A percentile compares a stretch with the other conserved stretches of the same genome.
phyloP scores from a whole-genome alignment of 305 asterid species.

The Solanum chacoense region DNA sequence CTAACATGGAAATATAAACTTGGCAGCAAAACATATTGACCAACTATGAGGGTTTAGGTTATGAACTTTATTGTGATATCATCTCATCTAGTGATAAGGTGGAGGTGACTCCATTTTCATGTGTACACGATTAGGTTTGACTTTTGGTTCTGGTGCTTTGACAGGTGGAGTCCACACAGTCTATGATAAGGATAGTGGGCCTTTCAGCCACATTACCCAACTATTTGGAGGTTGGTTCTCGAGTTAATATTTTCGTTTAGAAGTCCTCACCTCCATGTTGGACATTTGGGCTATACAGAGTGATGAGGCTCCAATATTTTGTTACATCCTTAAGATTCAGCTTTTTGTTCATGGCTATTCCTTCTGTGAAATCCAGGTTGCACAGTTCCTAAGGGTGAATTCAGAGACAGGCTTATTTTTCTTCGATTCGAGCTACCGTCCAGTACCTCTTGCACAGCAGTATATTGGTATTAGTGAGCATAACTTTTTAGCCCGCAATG shows the following conservation, averaged over 20 bases:
- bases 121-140: neutral
- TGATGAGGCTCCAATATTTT: neutral
- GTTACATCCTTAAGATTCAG: neutral
- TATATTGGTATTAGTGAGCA: constrained; percentile 86
- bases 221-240: constrained; percentile 71
- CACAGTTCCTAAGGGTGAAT: constrained; percentile 94
- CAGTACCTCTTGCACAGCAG: constrained; percentile 96
- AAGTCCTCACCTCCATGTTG: neutral
- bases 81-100: neutral
- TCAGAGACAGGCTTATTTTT: constrained; percentile 85
- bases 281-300: neutral
- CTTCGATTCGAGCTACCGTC: constrained; percentile 94
- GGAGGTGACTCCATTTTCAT: constrained; percentile 1
- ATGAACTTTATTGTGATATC: neutral
- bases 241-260: constrained; percentile 11
- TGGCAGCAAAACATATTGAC: neutral
- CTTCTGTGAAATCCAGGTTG: constrained; percentile 52
- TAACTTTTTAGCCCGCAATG: constrained; percentile 73
- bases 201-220: constrained; percentile 98
- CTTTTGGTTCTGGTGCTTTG: constrained; percentile 7
- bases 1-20: neutral
- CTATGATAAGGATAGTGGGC: constrained; percentile 98
- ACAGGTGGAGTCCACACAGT: constrained; percentile 96
- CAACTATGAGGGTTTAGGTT: neutral
- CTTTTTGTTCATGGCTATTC: constrained; percentile 1